Conservation (phyloP, 2,329 filamentous ascomycete species). For the Fusarium kyushuense region DNA sequence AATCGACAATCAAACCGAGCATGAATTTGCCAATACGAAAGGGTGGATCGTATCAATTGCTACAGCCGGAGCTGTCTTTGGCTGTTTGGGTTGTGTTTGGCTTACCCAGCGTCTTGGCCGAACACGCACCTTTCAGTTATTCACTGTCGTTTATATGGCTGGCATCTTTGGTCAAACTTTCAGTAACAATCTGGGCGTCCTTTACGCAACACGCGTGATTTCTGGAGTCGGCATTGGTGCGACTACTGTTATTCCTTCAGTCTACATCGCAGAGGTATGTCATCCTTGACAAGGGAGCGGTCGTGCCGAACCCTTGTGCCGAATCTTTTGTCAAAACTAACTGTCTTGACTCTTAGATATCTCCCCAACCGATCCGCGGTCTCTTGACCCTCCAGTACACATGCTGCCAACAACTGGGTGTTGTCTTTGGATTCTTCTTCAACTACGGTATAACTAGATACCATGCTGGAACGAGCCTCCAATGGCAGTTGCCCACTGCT, state of each 20-base stretch:
- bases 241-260: slow-evolving; percentile 46
- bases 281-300: no score
- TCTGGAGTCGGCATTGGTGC: slow-evolving; percentile 46
- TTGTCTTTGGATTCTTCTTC: slow-evolving; percentile 53
- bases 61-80: slow-evolving; percentile 49
- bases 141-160: slow-evolving; percentile 53
- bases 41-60: slow-evolving; percentile 51
- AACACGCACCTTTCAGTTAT: slow-evolving; percentile 41
- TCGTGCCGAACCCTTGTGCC: no score
- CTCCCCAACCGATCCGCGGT: slow-evolving; percentile 48
- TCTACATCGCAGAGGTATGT: slow-evolving; percentile 48
- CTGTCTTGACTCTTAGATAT: slow-evolving; percentile 18
- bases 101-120: slow-evolving; percentile 45
- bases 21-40: slow-evolving; percentile 48
- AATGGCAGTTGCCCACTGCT: slow-evolving; percentile 48
- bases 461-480: slow-evolving; percentile 39
- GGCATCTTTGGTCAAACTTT: slow-evolving; percentile 52
- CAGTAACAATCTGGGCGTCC: slow-evolving; percentile 43
- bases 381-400: slow-evolving; percentile 51
- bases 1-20: slow-evolving; percentile 40
- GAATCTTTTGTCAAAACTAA: no score
- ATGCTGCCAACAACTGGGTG: slow-evolving; percentile 51
- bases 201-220: slow-evolving; percentile 47
- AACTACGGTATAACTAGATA: slow-evolving; percentile 53
- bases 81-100: slow-evolving; percentile 46